Evolutionary conservation across 306 rosid genomes (phyloP).

Genomic region (Acacia crassicarpa): DNA sequence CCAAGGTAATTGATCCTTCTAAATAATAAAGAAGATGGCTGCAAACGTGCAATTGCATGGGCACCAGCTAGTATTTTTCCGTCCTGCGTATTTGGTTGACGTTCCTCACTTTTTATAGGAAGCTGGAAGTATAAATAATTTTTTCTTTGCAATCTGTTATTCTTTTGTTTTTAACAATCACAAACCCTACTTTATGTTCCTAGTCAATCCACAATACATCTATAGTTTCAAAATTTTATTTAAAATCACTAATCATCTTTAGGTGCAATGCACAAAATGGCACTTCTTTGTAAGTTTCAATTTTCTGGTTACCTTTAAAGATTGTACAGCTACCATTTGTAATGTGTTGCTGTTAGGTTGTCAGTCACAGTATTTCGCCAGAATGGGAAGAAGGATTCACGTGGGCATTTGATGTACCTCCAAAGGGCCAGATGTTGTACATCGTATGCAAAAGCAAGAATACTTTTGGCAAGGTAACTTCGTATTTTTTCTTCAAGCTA

Average conservation of each 20-base stretch:
- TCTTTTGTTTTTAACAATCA: not conserved
- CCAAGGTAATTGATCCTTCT: conserved; percentile 64
- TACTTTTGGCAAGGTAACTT: conserved; percentile 93
- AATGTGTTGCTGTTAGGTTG: conserved; percentile 56
- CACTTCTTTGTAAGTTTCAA: not conserved
- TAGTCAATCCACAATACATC: not conserved
- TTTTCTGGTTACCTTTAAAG: not conserved
- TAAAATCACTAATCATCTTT: conserved; percentile 1
- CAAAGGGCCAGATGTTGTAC: conserved; percentile 94
- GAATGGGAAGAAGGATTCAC: conserved; percentile 99
- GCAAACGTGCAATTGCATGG: conserved; percentile 11
- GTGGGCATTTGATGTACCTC: conserved; percentile 97
- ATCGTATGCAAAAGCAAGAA: conserved; percentile 97
- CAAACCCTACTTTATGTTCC: conserved; percentile 1
- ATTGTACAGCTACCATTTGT: conserved; percentile 10
- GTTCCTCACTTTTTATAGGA: not conserved
- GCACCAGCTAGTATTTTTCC: conserved; percentile 24
- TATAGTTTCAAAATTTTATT: conserved; percentile 2
- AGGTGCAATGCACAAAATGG: not conserved
- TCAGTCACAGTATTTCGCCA: conserved; percentile 82
- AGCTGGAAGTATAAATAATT: not conserved
- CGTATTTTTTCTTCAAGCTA: conserved; percentile 14
- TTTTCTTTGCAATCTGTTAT: not conserved
- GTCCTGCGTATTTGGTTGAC: conserved; percentile 14
- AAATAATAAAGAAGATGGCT: conserved; percentile 13